Base-by-base conservation (phyloP, 805 yeast genomes). In the Kodamaea neixiangensis region DNA sequence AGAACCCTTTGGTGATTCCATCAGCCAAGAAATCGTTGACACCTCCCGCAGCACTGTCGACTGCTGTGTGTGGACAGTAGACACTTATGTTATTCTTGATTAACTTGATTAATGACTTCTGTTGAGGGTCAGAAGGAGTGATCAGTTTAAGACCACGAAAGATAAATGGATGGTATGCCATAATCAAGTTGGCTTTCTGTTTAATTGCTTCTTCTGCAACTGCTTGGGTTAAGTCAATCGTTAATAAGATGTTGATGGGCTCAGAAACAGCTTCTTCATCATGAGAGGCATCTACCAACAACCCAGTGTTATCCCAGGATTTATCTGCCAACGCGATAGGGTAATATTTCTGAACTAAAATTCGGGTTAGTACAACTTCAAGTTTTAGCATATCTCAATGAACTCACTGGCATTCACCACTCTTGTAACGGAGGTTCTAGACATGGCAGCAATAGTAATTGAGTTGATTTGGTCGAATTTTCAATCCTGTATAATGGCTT, bases 251-350 rank as follows among this genome's bases (percentile, higher is more conserved):
- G 17, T 66, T 68, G 38, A 71, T 58, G n/a, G 56, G 53, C 14
- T 57, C 60, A 1, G 46, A 46, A n/a, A 40, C 44, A 7, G 50
- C 34, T 3, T 57, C 52, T 17, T 59, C 60, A 2, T 64, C 68
- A 3, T 65, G 55, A 9, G 82, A 69, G 33, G 93, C 71, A 61
- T 92, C 97, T 7, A 94, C 86, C 42, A 94, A 68, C 31, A 94
- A 74, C 1, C 99, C 99, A 0, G 97, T 92, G 66, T 94, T 94
- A 63, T 94, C 99, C 99, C 99, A 94, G 2, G 91, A 67, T 17
- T 77, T 75, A 60, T 93, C 98, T 0, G 98, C 97, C 53, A 87
- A 78, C 42, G 79, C 80, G 13, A 80, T 65, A 1, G 99, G 99
- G 62, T 88, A 94, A n/a, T 84, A 71, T 56, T 80, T 83, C 63